Base-by-base conservation (phyloP, 23 red algal species). In the Agarophyton chilense region DNA sequence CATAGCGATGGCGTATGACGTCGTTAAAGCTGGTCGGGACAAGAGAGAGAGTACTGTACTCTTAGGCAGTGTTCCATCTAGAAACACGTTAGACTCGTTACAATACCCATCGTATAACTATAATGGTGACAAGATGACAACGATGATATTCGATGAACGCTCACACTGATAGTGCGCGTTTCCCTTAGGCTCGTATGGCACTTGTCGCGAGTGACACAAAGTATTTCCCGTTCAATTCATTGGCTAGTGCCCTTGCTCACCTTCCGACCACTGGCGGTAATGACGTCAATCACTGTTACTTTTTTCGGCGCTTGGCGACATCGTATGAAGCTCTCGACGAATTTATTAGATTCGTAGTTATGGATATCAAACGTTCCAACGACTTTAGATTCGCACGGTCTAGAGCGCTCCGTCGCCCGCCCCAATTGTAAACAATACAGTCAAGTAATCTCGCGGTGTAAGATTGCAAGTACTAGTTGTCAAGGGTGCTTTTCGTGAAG, bases 41-140 rank as follows among this genome's bases (percentile, higher is more conserved):
- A 61, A 2, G 19, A 31, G 56, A 61, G 56, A 61, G 25, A 31
- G 56, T 61, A 61, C 22, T 61, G 19, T 29, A n/a, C n/a, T n/a
- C n/a, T n/a, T n/a, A 61, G 56, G 56, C 19, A 61, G 56, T 61
- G 56, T 61, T 24, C 24, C 2, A 2, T 31, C 11, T 61, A 61
- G 56, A 61, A 61, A 61, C 56, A 61, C 56, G 56, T 61, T 61
- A 61, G 56, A 61, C 10, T 61, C 56, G 56, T 26, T 61, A 61
- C 29, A 47, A 47, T 47, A 47, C 6, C 44, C 44, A 47, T 47
- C 44, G 44, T 61, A 31, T 61, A 61, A 61, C 56, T 25, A 61
- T 61, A 61, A 61, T 61, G 56, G 29, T 61, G 56, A 61, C 56
- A 61, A 61, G 56, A 29, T 61, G 56, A 61, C 56, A 61, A 31